Conservation (phyloP, 2,329 filamentous ascomycete species). For the Blumeriella jaapii region DNA sequence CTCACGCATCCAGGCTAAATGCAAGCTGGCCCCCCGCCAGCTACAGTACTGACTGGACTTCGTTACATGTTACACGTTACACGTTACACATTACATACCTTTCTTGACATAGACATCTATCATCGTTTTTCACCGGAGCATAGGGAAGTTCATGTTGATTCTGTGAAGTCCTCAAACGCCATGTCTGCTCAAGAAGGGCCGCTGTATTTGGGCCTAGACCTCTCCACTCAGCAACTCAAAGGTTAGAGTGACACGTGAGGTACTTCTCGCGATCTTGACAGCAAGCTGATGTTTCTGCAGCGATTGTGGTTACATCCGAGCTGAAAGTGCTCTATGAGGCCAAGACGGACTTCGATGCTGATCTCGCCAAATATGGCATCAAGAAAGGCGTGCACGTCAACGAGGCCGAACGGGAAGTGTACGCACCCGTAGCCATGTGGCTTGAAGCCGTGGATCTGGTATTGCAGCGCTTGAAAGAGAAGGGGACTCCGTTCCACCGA, state of each 20-base stretch:
- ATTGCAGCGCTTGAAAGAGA: slow-evolving; percentile 56
- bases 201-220: slow-evolving; percentile 85
- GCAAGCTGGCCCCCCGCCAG: no score
- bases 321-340: slow-evolving; percentile 73
- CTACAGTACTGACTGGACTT: no score
- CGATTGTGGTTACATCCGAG: slow-evolving; percentile 72
- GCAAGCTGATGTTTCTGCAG: slow-evolving; percentile 32
- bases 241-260: slow-evolving; percentile 37
- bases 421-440: slow-evolving; percentile 88
- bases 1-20: no score
- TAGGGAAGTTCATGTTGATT: no score
- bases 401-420: slow-evolving; percentile 75
- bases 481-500: slow-evolving; percentile 59
- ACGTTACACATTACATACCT: no score
- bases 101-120: no score
- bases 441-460: slow-evolving; percentile 86
- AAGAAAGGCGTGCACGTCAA: slow-evolving; percentile 82
- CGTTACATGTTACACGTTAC: no score
- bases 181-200: slow-evolving; percentile 37
- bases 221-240: slow-evolving; percentile 95
- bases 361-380: slow-evolving; percentile 67
- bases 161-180: no score
- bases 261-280: neutral
- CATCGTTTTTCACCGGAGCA: no score
- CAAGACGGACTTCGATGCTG: slow-evolving; percentile 90